phyloP scores from a whole-genome alignment of 208 protist genomes.

The Trypanosoma platydactyli region DNA sequence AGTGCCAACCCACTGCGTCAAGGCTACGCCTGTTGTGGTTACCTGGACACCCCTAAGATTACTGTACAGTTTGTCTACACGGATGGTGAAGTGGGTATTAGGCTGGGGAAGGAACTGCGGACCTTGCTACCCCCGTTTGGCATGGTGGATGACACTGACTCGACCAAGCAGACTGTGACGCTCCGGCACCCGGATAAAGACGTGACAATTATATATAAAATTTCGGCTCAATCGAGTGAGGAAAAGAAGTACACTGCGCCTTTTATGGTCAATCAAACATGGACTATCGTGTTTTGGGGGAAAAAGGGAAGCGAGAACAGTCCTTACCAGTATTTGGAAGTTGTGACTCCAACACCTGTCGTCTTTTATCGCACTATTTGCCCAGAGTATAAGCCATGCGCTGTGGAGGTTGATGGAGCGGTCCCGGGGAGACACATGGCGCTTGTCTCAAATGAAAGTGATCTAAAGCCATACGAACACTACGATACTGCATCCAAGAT shows the following conservation, averaged over 20 bases:
- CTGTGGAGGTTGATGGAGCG: slow-evolving; percentile 1
- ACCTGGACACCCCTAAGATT: neutral
- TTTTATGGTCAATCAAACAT: slow-evolving; percentile 1
- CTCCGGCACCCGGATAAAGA: slow-evolving; percentile 1
- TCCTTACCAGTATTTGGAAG: neutral
- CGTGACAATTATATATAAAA: slow-evolving; percentile 1
- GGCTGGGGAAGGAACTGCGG: neutral
- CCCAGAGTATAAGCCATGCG: neutral
- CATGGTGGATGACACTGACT: slow-evolving; percentile 3
- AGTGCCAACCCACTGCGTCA: neutral
- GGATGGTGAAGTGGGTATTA: slow-evolving; percentile 10
- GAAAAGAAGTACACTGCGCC: neutral
- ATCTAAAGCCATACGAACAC: slow-evolving; percentile 1
- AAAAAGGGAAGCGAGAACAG: neutral
- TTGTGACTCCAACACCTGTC: neutral
- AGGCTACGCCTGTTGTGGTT: slow-evolving; percentile 13
- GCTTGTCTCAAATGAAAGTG: neutral
- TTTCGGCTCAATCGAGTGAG: neutral
- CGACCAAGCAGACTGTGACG: neutral
- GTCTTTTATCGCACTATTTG: neutral
- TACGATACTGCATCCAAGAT: slow-evolving; percentile 7
- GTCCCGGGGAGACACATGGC: neutral
- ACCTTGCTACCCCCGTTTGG: neutral
- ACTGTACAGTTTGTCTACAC: neutral
- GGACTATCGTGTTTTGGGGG: neutral